Conservation (phyloP, 1,139 yeast genomes). For the Lodderomyces theae region DNA sequence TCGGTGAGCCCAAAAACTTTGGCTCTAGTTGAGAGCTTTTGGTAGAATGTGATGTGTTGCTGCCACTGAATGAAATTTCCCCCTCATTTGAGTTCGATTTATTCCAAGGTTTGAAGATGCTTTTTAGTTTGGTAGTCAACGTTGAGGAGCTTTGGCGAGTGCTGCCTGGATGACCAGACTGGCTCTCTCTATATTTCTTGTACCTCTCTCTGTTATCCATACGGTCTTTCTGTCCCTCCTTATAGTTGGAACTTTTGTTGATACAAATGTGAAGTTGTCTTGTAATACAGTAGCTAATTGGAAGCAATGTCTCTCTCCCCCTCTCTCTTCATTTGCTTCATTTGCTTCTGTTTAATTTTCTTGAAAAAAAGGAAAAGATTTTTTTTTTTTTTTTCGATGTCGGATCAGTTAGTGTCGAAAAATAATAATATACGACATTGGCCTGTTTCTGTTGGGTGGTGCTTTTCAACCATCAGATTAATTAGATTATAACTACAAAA, state of each 20-base stretch:
- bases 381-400: too few relatives aligned
- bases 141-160: slow-evolving; percentile 13
- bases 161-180: slow-evolving; percentile 4
- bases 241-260: too few relatives aligned
- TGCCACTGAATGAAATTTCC: slow-evolving; percentile 6
- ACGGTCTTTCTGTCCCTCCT: too few relatives aligned
- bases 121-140: slow-evolving; percentile 33
- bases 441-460: neutral
- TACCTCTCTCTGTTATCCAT: slow-evolving; percentile 47
- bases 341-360: too few relatives aligned
- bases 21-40: neutral
- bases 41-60: slow-evolving; percentile 1
- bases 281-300: too few relatives aligned
- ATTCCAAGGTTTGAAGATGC: slow-evolving; percentile 21
- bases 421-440: too few relatives aligned
- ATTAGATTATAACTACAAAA: neutral
- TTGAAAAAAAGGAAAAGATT: too few relatives aligned
- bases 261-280: too few relatives aligned
- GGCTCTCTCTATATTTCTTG: slow-evolving; percentile 28
- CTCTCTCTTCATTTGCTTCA: too few relatives aligned
- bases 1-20: neutral
- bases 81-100: neutral
- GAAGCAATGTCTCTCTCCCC: too few relatives aligned
- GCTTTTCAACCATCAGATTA: neutral
- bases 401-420: too few relatives aligned